Percentiles rank a stretch among this genome's conserved stretches.
phyloP scores from a whole-genome alignment of 1,139 yeast genomes.

The Yueomyces sp. region DNA sequence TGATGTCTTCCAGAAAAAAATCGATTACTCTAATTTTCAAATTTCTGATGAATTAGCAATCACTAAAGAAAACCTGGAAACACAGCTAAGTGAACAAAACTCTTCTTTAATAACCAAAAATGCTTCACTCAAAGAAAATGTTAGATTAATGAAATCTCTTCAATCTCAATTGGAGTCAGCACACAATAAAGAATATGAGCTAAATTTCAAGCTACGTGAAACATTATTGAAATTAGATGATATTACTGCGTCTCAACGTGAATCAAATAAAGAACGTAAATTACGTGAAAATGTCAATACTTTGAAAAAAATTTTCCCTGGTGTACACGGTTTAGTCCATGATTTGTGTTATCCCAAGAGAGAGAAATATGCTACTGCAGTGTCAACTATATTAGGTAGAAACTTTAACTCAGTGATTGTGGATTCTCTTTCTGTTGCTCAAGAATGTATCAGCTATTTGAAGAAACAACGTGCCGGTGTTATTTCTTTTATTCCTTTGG shows the following conservation, averaged over 20 bases:
- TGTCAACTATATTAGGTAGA: slow-evolving; percentile 69
- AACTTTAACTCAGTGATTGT: slow-evolving; percentile 77
- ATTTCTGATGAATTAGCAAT: slow-evolving; percentile 27
- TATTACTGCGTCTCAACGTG: slow-evolving; percentile 62
- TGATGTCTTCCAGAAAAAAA: slow-evolving; percentile 29
- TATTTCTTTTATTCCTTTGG: slow-evolving; percentile 82
- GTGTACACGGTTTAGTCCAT: slow-evolving; percentile 67
- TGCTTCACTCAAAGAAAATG: slow-evolving; percentile 29
- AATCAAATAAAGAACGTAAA: slow-evolving; percentile 54
- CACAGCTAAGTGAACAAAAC: slow-evolving; percentile 27
- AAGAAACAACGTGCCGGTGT: slow-evolving; percentile 80
- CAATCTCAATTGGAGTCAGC: slow-evolving; percentile 23
- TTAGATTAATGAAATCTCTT: slow-evolving; percentile 24
- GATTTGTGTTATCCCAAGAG: slow-evolving; percentile 76
- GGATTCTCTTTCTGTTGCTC: slow-evolving; percentile 62
- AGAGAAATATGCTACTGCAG: slow-evolving; percentile 61
- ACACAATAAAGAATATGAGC: slow-evolving; percentile 32
- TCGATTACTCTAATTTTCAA: slow-evolving; percentile 28
- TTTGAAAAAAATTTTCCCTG: slow-evolving; percentile 61
- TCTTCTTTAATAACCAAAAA: slow-evolving; percentile 34
- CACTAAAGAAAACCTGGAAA: slow-evolving; percentile 31
- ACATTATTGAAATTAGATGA: slow-evolving; percentile 55
- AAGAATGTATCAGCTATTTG: slow-evolving; percentile 68
- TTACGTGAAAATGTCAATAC: slow-evolving; percentile 60
- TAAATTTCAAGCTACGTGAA: slow-evolving; percentile 52